phyloP scores from a whole-genome alignment of 345 rosid species.

The Theobroma cacao region DNA sequence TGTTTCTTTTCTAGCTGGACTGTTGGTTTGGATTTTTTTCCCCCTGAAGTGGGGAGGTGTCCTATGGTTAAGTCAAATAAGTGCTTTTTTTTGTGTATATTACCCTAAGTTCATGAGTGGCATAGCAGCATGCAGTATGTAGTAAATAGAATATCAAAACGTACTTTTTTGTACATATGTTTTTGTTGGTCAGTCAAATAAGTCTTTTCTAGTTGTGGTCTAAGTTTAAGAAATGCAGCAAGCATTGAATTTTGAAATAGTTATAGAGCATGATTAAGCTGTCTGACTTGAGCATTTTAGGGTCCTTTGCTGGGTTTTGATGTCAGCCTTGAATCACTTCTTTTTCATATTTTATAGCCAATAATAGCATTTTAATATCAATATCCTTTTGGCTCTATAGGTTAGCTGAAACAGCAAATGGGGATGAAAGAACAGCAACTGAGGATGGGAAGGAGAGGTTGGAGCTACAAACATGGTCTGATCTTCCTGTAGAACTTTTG shows the following conservation, averaged over 20 bases:
- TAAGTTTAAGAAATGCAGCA: not conserved
- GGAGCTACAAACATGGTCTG: constrained; percentile 47
- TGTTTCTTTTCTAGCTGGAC: not conserved
- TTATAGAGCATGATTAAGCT: not conserved
- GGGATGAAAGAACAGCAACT: constrained; percentile 12
- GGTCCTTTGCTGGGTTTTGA: not conserved
- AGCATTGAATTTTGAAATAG: not conserved
- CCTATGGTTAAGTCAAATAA: not conserved
- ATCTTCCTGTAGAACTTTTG: constrained; percentile 54
- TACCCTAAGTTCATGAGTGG: not conserved
- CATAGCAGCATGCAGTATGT: not conserved
- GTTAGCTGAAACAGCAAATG: constrained; percentile 28
- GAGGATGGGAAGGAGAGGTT: constrained; percentile 20
- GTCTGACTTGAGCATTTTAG: not conserved
- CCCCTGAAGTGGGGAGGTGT: not conserved
- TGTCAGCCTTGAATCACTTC: not conserved
- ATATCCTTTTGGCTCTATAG: constrained; percentile 24
- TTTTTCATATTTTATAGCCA: not conserved
- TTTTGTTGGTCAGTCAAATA: not conserved
- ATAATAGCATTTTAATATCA: constrained; percentile 10
- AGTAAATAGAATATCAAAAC: not conserved
- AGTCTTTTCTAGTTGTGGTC: not conserved
- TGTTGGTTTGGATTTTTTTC: not conserved
- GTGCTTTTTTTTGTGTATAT: not conserved
- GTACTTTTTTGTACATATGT: not conserved